Base-by-base conservation (phyloP, 2,329 filamentous ascomycete genomes). In the Fusarium sulawesiense region DNA sequence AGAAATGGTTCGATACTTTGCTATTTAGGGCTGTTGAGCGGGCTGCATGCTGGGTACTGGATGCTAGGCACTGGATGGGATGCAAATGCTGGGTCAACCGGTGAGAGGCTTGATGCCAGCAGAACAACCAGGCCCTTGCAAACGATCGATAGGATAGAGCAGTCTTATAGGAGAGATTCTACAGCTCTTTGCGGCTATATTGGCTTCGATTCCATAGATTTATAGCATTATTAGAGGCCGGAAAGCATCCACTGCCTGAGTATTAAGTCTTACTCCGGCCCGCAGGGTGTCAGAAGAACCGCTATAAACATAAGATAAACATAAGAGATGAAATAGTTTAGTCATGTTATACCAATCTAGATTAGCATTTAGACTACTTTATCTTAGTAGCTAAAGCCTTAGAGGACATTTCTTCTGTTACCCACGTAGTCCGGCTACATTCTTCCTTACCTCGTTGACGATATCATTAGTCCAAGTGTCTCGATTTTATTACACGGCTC, bases 1-100 rank as follows among this genome's bases (percentile, higher is more conserved):
- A 55, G 64, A 37, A 56, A 71, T 71, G 56, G 68, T 71, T 71
- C 68, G 68, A 71, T 71, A 21, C 41, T 60, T 60, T 51, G 13
- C 23, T 56, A 29, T 30, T 40, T 68, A 66, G 56, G 60, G 64
- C 64, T 53, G 16, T 13, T 56, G 56, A 53, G 49, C 56, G 51
- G 68, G 48, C 14, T 37, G 42, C 37, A 11, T 32, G n/a, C 23
- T 27, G 12, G 30, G 21, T 13, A n/a, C 13, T 25, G 32, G 32
- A 13, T n/a, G 23, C 49, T 56, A 30, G 49, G 59, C 27, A 49
- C 18, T 50, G 55, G 29, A 20, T 21, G n/a, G 18, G 16, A 45
- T 29, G 12, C 12, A 41, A 51, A 46, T 48, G 49, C 49, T 56
- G 49, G 60, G 53, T 47, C 42, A 60, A 53, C 44, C 34, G 27